Evolutionary conservation across 2,329 filamentous ascomycete species (phyloP), one percentile per base, ranked within the genome.

Genomic region (Clarireedia monteithiana): DNA sequence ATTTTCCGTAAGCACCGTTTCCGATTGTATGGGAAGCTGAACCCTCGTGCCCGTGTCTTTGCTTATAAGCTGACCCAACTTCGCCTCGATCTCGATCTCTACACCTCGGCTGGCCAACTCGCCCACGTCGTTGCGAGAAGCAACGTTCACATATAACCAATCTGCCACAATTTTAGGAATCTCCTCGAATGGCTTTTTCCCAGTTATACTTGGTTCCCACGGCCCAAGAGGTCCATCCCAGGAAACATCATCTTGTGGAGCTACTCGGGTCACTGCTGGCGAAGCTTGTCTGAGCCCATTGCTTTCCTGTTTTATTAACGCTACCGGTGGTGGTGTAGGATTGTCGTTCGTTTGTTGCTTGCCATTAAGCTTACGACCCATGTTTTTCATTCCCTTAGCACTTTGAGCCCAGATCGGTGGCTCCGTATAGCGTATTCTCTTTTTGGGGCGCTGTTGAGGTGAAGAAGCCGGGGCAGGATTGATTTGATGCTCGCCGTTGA

Each of bases 11-110:
- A 95, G 71, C 6, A 95, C 75, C 48, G 82, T 86, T 68, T 94
- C 88, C 0, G 88, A 85, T 23, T 78, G 71, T 4, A 94, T 77
- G 5, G 83, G 82, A 9, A 91, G 72, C 9, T 79, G 74, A 26
- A 91, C 74, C n/a, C 89, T 80, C 48, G 84, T 77, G 56, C 86
- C 82, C 6, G 83, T 88, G 59, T 85, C 81, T 67, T 83, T 84
- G 69, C 89, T 85, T 56, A 92, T 81, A 14, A 97, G 77, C 26
- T 84, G 86, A 17, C 94, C 94, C 48, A 97, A 77, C 71, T 97
- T 97, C 9, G 91, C 94, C 73, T 99, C 94, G 54, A 99, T 88
- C 71, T 99, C 94, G 53, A 96, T 84, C 58, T 89, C 81, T 14
- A 91, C 85, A 6, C 83, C 83, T 15, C 81, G 78, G 51, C 80